Conservation (phyloP, 139 green algal species). For the Chlorella sorokiniana region DNA sequence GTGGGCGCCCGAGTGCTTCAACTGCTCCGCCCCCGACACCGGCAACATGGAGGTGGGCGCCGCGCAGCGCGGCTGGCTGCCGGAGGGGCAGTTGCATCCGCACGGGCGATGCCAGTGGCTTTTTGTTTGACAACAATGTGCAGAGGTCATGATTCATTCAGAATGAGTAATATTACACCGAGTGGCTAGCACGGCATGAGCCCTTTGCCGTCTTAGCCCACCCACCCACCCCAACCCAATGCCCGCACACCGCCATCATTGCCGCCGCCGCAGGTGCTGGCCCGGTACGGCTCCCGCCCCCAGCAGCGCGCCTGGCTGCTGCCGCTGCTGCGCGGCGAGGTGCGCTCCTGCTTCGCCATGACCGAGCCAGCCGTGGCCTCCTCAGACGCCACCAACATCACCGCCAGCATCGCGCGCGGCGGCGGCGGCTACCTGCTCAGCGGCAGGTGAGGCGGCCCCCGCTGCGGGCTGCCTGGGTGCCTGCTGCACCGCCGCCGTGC, state of each 20-base stretch:
- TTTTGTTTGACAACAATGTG: neutral
- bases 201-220: too few relatives aligned
- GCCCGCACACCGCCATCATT: neutral
- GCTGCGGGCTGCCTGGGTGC: neutral
- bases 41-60: constrained; percentile 97
- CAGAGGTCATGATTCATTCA: too few relatives aligned
- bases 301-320: constrained; percentile 93
- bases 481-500: neutral
- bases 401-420: constrained; percentile 48
- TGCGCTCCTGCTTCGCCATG: constrained; percentile 97
- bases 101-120: neutral
- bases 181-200: too few relatives aligned
- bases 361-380: constrained; percentile 97
- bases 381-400: constrained; percentile 97
- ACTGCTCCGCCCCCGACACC: constrained; percentile 98
- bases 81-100: neutral
- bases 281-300: constrained; percentile 78
- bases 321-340: constrained; percentile 88
- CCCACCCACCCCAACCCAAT: neutral
- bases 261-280: constrained; percentile 64
- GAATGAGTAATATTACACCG: too few relatives aligned
- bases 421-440: constrained; percentile 25
- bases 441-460: constrained; percentile 6
- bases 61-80: neutral
- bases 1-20: constrained; percentile 96